Evolutionary conservation across 148 eudicot species (phyloP), one percentile per base, ranked within the genome.

Genomic region (Persicaria tinctoria): DNA sequence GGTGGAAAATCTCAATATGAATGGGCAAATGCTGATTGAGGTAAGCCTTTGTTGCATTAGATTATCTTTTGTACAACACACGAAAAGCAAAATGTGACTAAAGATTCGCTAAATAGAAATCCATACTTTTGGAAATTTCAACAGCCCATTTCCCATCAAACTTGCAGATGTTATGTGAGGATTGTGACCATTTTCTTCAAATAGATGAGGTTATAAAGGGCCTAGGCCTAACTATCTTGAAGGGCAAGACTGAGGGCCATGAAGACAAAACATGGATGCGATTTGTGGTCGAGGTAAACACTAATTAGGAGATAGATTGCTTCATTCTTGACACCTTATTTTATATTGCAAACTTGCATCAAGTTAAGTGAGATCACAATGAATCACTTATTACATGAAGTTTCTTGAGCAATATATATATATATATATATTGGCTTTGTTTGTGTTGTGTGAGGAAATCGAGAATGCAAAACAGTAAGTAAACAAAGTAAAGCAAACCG

Each of bases 1-100:
- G 53, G 95, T 93, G 45, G 97, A 93, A 83, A 89, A 93, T 78
- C 82, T 87, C 75, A 87, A 84, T 78, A 75, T 79, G 84, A 86
- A 83, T 71, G 94, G 97, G 44, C 95, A 91, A 78, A 82, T 93
- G 91, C 82, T 88, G 79, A 82, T 91, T 16, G 91, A 93, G 93
- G 97, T 91, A 80, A 70, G 78, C 41, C 46, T 79, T 54, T 5
- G 14, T 16, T 53, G 20, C 18, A 56, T 56, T 56, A 57, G 9
- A 6, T 41, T 16, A 68, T 38, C 47, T 68, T 68, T 1, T 68
- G 41, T 10, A 4, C 47, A 68, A 4, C 8, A 44, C 18, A 46
- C 12, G 66, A n/a, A 59, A 59, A 4, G 66, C 20, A 59, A 59
- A 59, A 3, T 23, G 51, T 18, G 20, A 70, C n/a, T 13, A 70